Evolutionary conservation across 2,329 filamentous ascomycete species (phyloP).

Genomic region (Pseudogymnoascus sp.): DNA sequence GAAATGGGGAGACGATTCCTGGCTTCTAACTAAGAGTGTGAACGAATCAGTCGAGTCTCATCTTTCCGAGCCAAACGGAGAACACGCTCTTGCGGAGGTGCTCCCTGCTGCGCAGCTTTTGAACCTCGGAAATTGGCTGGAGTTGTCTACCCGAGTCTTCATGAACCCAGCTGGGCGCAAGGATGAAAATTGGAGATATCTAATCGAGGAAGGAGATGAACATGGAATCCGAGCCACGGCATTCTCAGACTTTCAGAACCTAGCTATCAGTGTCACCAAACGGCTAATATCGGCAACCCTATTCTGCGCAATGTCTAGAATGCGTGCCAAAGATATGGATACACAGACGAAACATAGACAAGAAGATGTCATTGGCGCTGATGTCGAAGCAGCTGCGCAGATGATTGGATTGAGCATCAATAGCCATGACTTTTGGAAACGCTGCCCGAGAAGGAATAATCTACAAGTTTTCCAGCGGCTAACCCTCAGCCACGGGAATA

Average conservation of each 20-base stretch:
- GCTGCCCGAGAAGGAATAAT: constrained; percentile 43
- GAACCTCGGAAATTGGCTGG: constrained; percentile 51
- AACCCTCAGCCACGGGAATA: constrained; percentile 18
- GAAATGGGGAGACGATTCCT: constrained; percentile 52
- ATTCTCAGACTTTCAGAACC: constrained; percentile 65
- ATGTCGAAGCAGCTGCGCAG: constrained; percentile 46
- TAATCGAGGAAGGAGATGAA: constrained; percentile 42
- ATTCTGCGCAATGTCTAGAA: constrained; percentile 62
- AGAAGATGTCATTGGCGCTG: constrained; percentile 1
- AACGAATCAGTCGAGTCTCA: constrained; percentile 19
- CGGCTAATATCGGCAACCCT: constrained; percentile 63
- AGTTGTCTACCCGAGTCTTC: constrained; percentile 59
- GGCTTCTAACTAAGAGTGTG: constrained; percentile 50
- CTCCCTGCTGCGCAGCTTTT: constrained; percentile 52
- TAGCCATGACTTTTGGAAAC: constrained; percentile 43
- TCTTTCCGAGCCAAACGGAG: constrained; percentile 16
- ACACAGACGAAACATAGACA: not conserved
- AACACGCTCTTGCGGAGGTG: constrained; percentile 25
- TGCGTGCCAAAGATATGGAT: constrained; percentile 40
- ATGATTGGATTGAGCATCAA: constrained; percentile 44
- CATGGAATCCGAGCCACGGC: constrained; percentile 70
- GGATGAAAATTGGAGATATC: constrained; percentile 60
- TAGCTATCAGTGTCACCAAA: constrained; percentile 61
- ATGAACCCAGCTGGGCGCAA: constrained; percentile 59
- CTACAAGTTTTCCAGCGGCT: constrained; percentile 40